Conservation (phyloP, 1,284 basidiomycete genomes). For the Cryptococcus maquisensis region DNA sequence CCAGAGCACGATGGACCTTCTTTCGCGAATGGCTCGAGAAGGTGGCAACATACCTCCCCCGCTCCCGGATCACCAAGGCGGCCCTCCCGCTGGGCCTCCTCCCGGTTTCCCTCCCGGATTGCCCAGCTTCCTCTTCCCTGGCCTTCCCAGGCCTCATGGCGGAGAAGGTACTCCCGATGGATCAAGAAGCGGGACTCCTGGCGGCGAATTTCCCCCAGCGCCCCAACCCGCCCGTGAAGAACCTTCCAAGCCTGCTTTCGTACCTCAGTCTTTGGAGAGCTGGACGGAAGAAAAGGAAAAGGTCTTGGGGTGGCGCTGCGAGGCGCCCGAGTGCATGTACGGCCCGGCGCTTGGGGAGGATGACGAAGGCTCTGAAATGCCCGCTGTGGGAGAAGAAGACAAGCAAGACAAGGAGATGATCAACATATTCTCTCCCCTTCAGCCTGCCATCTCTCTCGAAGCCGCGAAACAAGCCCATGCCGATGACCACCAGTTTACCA, state of each 20-base stretch:
- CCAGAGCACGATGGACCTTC: too few relatives aligned
- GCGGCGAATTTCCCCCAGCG: neutral
- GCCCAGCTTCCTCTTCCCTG: too few relatives aligned
- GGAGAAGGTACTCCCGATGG: too few relatives aligned
- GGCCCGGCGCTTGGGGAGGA: slow-evolving; percentile 21
- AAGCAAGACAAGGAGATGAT: slow-evolving; percentile 30
- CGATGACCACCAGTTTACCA: slow-evolving; percentile 17
- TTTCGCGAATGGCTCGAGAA: too few relatives aligned
- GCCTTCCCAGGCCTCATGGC: too few relatives aligned
- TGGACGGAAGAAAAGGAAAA: slow-evolving; percentile 39
- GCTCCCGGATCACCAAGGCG: too few relatives aligned
- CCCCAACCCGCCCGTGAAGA: neutral
- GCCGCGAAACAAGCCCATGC: neutral
- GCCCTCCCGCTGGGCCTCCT: too few relatives aligned
- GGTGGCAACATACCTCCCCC: too few relatives aligned
- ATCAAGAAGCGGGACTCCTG: neutral
- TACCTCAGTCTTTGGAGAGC: slow-evolving; percentile 28
- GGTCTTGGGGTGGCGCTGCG: slow-evolving; percentile 42
- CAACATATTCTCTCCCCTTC: slow-evolving; percentile 27
- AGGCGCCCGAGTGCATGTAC: slow-evolving; percentile 33
- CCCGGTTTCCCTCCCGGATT: too few relatives aligned
- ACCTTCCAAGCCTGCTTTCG: slow-evolving; percentile 8
- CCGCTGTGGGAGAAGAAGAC: slow-evolving; percentile 5
- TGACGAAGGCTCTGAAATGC: slow-evolving; percentile 16
- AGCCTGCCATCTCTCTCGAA: slow-evolving; percentile 11